Conservation (phyloP, 78 protist species). For the Creolimax fragrantissima region DNA sequence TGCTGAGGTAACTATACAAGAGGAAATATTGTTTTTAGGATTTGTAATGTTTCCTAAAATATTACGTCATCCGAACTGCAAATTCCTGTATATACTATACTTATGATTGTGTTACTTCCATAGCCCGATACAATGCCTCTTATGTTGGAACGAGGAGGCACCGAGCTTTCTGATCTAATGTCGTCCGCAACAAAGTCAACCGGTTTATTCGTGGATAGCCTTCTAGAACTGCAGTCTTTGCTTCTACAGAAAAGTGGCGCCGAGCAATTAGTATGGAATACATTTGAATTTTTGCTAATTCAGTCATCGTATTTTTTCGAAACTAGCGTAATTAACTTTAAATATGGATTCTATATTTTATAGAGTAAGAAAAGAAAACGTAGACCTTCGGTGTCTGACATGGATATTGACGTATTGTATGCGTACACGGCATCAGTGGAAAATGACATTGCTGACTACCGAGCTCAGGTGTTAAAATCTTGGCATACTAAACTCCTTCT, state of each 20-base stretch:
- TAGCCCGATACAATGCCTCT: background rate
- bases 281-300: too few species aligned
- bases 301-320: too few species aligned
- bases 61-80: too few species aligned
- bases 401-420: background rate
- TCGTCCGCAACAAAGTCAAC: background rate
- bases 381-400: background rate
- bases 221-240: background rate
- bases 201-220: background rate
- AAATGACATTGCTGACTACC: background rate
- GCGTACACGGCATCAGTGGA: background rate
- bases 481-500: background rate
- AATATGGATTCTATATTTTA: too few species aligned
- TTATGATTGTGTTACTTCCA: too few species aligned
- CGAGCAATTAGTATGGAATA: background rate
- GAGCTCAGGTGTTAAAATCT: background rate
- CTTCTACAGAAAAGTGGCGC: background rate
- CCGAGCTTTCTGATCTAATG: background rate
- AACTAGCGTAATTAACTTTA: too few species aligned
- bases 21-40: too few species aligned
- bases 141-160: background rate
- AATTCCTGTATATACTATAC: too few species aligned
- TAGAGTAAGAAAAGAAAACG: background rate
- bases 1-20: too few species aligned
- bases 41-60: too few species aligned